Evolutionary conservation across 345 rosid genomes (phyloP).

Genomic region (Murraya koenigii): DNA sequence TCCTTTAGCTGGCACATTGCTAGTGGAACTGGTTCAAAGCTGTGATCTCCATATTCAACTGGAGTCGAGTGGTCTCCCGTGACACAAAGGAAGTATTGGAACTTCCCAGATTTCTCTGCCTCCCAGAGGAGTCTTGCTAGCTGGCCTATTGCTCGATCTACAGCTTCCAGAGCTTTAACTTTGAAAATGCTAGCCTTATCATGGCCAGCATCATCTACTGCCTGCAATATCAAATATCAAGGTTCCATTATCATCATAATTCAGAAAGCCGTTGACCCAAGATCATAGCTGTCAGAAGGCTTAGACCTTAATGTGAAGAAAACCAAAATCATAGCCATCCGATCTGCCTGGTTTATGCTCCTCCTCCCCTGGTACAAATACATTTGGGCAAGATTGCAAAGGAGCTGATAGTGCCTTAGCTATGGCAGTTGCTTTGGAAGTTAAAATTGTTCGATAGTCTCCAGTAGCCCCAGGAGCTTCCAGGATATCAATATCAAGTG

Average conservation of each 20-base stretch:
- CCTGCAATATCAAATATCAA: slow-evolving; percentile 43
- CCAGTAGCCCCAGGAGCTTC: slow-evolving; percentile 97
- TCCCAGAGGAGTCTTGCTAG: slow-evolving; percentile 85
- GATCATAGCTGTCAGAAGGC: too few species aligned
- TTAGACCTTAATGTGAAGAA: slow-evolving; percentile 88
- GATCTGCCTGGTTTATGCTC: slow-evolving; percentile 63
- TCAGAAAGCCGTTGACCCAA: not conserved
- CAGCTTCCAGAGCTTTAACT: slow-evolving; percentile 80
- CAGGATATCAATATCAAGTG: slow-evolving; percentile 84
- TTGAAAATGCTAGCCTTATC: slow-evolving; percentile 87
- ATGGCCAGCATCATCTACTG: slow-evolving; percentile 97
- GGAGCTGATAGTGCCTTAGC: slow-evolving; percentile 86
- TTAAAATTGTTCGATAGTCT: slow-evolving; percentile 83
- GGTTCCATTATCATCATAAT: not conserved
- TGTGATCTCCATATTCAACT: slow-evolving; percentile 95
- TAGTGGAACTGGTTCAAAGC: slow-evolving; percentile 92
- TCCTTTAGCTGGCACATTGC: slow-evolving; percentile 68
- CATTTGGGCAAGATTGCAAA: slow-evolving; percentile 47
- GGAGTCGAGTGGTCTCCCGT: slow-evolving; percentile 98
- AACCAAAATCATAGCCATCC: slow-evolving; percentile 91
- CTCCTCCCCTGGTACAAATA: slow-evolving; percentile 91
- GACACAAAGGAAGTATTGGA: slow-evolving; percentile 67
- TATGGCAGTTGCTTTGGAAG: slow-evolving; percentile 78
- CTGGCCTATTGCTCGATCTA: slow-evolving; percentile 75
- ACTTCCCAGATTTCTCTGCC: slow-evolving; percentile 57